Evolutionary conservation across 2,329 filamentous ascomycete species (phyloP).

Genomic region (Ophiostoma quercus): DNA sequence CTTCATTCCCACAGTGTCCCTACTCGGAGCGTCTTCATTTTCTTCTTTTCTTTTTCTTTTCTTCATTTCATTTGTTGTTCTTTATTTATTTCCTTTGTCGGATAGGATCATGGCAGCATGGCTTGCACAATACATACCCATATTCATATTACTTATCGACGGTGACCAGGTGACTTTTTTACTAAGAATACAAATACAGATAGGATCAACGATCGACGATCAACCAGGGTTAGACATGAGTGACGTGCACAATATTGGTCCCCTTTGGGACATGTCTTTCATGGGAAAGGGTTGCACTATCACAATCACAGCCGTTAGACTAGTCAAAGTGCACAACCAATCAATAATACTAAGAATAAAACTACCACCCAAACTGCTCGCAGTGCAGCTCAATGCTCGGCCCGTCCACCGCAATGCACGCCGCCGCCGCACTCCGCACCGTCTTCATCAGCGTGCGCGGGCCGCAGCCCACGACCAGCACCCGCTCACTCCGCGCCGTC

Average conservation of each 20-base stretch:
- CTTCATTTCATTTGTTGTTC: not conserved
- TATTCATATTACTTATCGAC: slow-evolving; percentile 14
- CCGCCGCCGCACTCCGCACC: not conserved
- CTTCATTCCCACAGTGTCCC: slow-evolving; percentile 14
- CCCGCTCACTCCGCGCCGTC: not conserved
- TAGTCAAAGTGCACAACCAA: not conserved
- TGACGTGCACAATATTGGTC: not conserved
- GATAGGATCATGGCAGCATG: not conserved
- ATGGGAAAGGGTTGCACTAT: not conserved
- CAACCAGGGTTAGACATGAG: not conserved
- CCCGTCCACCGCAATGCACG: not conserved
- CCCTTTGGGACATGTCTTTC: not conserved
- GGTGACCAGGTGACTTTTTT: slow-evolving; percentile 18
- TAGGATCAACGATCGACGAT: not conserved
- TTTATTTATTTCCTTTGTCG: slow-evolving; percentile 1
- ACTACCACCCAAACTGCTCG: not conserved
- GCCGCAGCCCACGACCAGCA: not conserved
- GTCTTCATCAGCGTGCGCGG: not conserved
- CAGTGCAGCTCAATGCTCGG: not conserved
- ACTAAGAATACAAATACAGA: not conserved
- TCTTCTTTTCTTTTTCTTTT: not conserved
- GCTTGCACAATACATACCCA: slow-evolving; percentile 21
- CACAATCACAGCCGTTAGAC: not conserved
- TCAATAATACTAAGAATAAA: not conserved
- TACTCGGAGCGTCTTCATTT: slow-evolving; percentile 7